Conservation (phyloP, 768 basidiomycete species). For the Leccinum rimulosum region DNA sequence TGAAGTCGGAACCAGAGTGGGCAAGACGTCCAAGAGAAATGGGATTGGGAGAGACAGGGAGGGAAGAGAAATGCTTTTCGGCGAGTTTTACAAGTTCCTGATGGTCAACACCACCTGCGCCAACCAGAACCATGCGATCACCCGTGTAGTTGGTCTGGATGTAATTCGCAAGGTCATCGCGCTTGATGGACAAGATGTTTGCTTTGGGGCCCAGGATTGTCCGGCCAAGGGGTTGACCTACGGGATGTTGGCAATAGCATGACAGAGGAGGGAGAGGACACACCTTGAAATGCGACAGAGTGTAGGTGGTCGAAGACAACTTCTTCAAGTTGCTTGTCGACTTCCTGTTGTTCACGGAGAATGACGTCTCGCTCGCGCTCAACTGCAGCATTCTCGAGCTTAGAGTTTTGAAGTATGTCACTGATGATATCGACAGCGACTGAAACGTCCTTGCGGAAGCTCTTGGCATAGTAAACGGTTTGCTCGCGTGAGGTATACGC, state of each 20-base stretch:
- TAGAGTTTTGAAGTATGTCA: conserved; percentile 97
- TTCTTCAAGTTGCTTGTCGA: conserved; percentile 97
- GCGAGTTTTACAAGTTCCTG: conserved; percentile 90
- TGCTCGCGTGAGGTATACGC: conserved; percentile 99
- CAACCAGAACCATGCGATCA: conserved; percentile 98
- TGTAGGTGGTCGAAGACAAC: conserved; percentile 99
- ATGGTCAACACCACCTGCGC: conserved; percentile 94
- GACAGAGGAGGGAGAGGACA: conserved; percentile 2
- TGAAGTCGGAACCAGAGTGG: conserved; percentile 75
- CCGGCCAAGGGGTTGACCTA: conserved; percentile 92
- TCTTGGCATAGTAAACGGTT: conserved; percentile 99
- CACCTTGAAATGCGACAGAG: conserved; percentile 94
- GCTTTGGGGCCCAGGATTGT: conserved; percentile 96
- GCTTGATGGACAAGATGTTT: conserved; percentile 94
- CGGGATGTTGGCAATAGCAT: conserved; percentile 6
- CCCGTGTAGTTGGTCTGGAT: conserved; percentile 98
- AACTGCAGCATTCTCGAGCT: conserved; percentile 81
- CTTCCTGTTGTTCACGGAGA: conserved; percentile 96
- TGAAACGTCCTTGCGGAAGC: conserved; percentile 93
- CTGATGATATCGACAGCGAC: conserved; percentile 94
- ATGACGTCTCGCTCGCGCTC: conserved; percentile 98
- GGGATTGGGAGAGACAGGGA: conserved; percentile 85
- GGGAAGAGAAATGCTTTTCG: conserved; percentile 85
- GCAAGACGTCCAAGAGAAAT: conserved; percentile 82
- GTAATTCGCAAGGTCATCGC: conserved; percentile 83